Base-by-base conservation (phyloP, 1,284 basidiomycete genomes). In the Apiotrichum domesticum region DNA sequence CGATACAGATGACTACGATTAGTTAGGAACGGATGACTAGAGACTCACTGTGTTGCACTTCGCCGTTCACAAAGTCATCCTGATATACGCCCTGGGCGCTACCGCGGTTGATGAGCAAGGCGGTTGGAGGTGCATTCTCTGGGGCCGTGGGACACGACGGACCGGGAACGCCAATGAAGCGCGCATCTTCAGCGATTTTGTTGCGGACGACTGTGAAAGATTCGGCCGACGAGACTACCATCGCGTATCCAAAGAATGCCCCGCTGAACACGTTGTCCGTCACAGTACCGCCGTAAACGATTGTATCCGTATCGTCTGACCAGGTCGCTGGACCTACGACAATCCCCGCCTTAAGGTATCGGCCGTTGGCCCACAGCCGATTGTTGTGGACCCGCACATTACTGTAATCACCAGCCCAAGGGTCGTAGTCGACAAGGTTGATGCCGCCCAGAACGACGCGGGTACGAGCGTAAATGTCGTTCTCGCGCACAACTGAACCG, bases 351-450 rank as follows among this genome's bases (percentile, higher is more conserved):
- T 74, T 76, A 60, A 78, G 67, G 56, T 70, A 77, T 5, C 72
- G 64, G 1, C 69, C 69, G 33, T 69, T 58, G 3, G 75, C 77
- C 45, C 71, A 65, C n/a, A 78, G 59, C 32, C 66, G 64, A 58
- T 78, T 78, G 57, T 73, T 61, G 45, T 72, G 65, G 1, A 78
- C 75, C 4, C 48, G 56, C n/a, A 73, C 72, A 33, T 54, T 48
- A 5, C 66, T 67, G 62, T 77, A 78, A 54, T 78, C 76, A 29
- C 76, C 77, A 9, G 66, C 64, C 72, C 73, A 78, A 0, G 77
- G 77, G n/a, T 71, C 71, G 46, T 71, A 74, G 57, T 78, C 77
- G 52, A 77, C 77, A 40, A 78, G 63, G 58, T 78, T 78, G 64
- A 78, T 72, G 15, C 69, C 73, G 54, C 77, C 77, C 4, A 77